Conservation (phyloP, 345 rosid species). For the Ceriops tagal region DNA sequence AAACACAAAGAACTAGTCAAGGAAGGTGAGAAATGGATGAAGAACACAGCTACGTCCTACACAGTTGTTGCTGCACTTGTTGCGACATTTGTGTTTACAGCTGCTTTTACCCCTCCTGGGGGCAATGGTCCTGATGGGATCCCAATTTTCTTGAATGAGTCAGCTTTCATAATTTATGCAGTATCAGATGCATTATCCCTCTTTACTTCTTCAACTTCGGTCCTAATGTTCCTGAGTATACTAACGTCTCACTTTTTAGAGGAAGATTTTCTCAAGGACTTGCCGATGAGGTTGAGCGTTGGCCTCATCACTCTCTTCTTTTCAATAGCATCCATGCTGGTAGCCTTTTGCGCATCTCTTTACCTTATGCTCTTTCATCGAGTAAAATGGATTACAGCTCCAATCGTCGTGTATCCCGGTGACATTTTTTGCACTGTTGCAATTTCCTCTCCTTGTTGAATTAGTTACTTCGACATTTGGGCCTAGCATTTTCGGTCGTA, state of each 20-base stretch:
- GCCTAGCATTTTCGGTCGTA: no score
- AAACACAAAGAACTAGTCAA: not conserved
- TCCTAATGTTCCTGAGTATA: constrained; percentile 4
- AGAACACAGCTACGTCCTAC: constrained; percentile 9
- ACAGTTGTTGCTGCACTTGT: constrained; percentile 17
- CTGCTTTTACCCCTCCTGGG: constrained; percentile 16
- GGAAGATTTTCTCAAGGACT: constrained; percentile 2
- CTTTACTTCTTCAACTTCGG: constrained; percentile 12
- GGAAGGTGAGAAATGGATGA: constrained; percentile 13
- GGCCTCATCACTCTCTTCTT: not conserved
- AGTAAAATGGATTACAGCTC: constrained; percentile 5
- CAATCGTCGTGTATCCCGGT: not conserved
- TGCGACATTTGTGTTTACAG: constrained; percentile 10
- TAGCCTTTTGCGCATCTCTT: constrained; percentile 1
- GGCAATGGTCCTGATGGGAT: constrained; percentile 3
- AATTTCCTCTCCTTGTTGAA: constrained; percentile 1
- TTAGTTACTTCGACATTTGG: no score
- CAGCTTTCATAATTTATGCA: constrained; percentile 3
- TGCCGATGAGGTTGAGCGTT: constrained; percentile 20
- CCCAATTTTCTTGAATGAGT: not conserved
- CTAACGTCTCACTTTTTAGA: not conserved
- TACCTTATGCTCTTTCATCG: not conserved
- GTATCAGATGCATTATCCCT: constrained; percentile 10
- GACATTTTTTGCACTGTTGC: constrained; percentile 1
- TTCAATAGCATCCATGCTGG: not conserved